These are phyloP conservation scores for Myochromella boudieri DNA, from an alignment of 768 basidiomycete genomes.

Conservation along the genomic window DNA sequence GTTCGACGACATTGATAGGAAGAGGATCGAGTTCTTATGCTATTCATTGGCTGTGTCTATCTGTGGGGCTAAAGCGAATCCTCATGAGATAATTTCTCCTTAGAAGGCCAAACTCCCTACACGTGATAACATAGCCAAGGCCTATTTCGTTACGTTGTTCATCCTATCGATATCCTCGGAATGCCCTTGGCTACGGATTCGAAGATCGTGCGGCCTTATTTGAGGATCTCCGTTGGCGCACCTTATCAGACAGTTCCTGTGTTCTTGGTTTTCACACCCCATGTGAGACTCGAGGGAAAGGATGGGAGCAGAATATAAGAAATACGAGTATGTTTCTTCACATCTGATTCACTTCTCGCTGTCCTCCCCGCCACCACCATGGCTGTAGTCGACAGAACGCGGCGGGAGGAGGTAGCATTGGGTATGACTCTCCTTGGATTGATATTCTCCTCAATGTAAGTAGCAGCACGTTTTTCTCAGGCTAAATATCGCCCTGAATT, in stretches of 20 bases:
- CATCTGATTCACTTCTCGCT: background rate
- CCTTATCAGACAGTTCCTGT: background rate
- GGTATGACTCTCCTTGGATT: slow-evolving; percentile 35
- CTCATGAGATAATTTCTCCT: background rate
- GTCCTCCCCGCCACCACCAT: background rate
- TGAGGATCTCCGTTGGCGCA: background rate
- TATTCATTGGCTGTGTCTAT: no score
- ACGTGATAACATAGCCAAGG: slow-evolving; percentile 1
- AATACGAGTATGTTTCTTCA: background rate
- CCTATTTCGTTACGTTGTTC: slow-evolving; percentile 2
- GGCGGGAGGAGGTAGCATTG: slow-evolving; percentile 23
- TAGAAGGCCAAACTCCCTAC: background rate
- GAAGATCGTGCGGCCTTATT: background rate
- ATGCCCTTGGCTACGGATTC: background rate
- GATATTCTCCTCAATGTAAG: slow-evolving; percentile 31
- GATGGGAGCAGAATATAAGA: background rate
- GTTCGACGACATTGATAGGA: no score
- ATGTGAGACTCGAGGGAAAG: background rate
- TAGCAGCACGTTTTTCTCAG: background rate
- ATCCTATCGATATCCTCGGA: slow-evolving; percentile 1
- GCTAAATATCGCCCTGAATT: slow-evolving; percentile 18
- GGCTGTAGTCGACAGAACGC: slow-evolving; percentile 18
- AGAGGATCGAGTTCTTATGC: no score
- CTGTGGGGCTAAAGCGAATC: no score
- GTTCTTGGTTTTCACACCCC: background rate